A percentile compares a stretch with the other conserved stretches of the same genome.
These are phyloP conservation scores for Geotrichum phurueaensis DNA, from an alignment of 1,139 yeast genomes.

Conservation along the genomic window DNA sequence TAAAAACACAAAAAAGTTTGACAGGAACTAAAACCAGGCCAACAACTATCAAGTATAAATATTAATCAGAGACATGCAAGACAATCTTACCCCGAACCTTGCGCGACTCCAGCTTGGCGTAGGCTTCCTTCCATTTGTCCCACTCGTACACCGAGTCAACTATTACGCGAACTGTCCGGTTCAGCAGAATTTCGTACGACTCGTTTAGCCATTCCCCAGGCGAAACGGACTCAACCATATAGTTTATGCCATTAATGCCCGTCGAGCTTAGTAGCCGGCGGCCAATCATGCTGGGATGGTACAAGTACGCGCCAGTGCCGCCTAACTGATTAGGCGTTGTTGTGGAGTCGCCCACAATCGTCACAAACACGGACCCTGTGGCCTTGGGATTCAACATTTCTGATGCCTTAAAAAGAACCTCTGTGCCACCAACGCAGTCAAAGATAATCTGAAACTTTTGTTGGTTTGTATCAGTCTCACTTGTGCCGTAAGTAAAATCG, in stretches of 20 bases:
- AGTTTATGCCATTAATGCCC: slow-evolving; percentile 31
- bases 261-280: slow-evolving; percentile 28
- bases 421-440: slow-evolving; percentile 28
- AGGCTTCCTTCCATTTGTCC: slow-evolving; percentile 47
- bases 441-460: slow-evolving; percentile 15
- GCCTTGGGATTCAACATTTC: slow-evolving; percentile 40
- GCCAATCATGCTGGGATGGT: slow-evolving; percentile 33
- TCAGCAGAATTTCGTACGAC: slow-evolving; percentile 38
- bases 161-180: slow-evolving; percentile 41
- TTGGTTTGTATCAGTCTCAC: neutral
- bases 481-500: slow-evolving; percentile 6
- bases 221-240: slow-evolving; percentile 26
- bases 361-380: slow-evolving; percentile 42
- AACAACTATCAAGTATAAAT: neutral
- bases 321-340: slow-evolving; percentile 26
- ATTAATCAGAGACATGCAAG: slow-evolving; percentile 17
- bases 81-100: slow-evolving; percentile 62
- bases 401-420: slow-evolving; percentile 27
- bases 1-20: neutral
- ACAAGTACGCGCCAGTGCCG: slow-evolving; percentile 20
- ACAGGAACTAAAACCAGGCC: neutral
- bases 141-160: slow-evolving; percentile 52
- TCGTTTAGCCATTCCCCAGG: slow-evolving; percentile 28
- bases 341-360: slow-evolving; percentile 48
- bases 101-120: slow-evolving; percentile 43